phyloP scores from a whole-genome alignment of 2,329 filamentous ascomycete genomes.

The Hypoxylon sp. region DNA sequence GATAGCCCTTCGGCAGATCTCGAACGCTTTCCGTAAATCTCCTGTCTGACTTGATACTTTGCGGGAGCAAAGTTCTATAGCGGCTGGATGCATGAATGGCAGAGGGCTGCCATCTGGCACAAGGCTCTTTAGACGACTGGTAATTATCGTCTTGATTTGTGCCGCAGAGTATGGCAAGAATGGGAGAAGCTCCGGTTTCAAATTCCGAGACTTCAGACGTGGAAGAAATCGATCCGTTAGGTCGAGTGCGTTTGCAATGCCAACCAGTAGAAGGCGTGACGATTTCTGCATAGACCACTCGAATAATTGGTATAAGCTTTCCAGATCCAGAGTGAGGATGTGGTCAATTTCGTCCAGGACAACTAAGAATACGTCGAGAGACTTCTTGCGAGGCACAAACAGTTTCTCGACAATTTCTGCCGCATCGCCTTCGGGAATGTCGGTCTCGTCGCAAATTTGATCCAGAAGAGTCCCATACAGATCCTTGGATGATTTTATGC shows the following conservation, averaged over 20 bases:
- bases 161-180: conserved; percentile 92
- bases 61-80: conserved; percentile 92
- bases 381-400: conserved; percentile 75
- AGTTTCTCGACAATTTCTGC: conserved; percentile 77
- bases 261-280: conserved; percentile 86
- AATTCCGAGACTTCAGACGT: conserved; percentile 89
- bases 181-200: conserved; percentile 90
- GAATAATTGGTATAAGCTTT: conserved; percentile 93
- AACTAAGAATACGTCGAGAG: conserved; percentile 78
- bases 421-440: conserved; percentile 76
- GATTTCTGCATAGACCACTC: conserved; percentile 91
- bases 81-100: conserved; percentile 93
- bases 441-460: conserved; percentile 72
- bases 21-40: conserved; percentile 94
- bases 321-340: conserved; percentile 87
- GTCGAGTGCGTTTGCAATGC: conserved; percentile 96
- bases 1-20: conserved; percentile 90
- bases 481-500: conserved; percentile 88
- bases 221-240: conserved; percentile 95
- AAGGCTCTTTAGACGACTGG: conserved; percentile 82
- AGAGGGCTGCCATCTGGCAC: conserved; percentile 72
- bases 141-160: conserved; percentile 91
- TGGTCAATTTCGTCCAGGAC: conserved; percentile 96
- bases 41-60: conserved; percentile 96
- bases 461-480: conserved; percentile 85